A percentile compares a stretch with the other conserved stretches of the same genome.
Evolutionary conservation across 371 early-diverging fungal species (phyloP).

Genomic region (Mortierella sp.): DNA sequence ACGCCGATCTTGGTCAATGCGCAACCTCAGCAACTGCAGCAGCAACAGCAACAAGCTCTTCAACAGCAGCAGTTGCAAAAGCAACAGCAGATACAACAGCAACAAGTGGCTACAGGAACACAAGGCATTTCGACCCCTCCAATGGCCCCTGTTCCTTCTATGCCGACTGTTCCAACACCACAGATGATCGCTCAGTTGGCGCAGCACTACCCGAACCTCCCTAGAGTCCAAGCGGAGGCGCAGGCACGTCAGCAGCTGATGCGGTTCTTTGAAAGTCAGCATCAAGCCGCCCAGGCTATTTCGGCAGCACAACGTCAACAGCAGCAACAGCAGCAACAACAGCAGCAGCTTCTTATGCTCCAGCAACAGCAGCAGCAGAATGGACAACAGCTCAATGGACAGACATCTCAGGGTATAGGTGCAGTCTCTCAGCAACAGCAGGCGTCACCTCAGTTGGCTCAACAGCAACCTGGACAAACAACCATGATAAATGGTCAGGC

Average conservation of each 20-base stretch:
- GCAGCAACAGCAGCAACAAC: constrained; percentile 33
- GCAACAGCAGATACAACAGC: constrained; percentile 27
- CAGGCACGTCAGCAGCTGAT: constrained; percentile 44
- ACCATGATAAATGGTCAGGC: constrained; percentile 32
- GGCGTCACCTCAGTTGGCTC: constrained; percentile 6
- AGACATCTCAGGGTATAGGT: constrained; percentile 16
- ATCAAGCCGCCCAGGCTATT: constrained; percentile 31
- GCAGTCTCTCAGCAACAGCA: constrained; percentile 33
- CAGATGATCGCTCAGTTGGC: constrained; percentile 51
- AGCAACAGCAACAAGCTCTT: constrained; percentile 24
- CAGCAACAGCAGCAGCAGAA: constrained; percentile 33
- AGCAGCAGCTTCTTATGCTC: constrained; percentile 22
- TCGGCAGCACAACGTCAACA: constrained; percentile 28
- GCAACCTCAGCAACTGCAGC: constrained; percentile 44
- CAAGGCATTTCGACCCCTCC: constrained; percentile 33
- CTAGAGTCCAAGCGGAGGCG: constrained; percentile 43
- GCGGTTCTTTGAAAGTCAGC: constrained; percentile 45
- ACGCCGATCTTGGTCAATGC: constrained; percentile 49
- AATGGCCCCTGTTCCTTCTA: constrained; percentile 28
- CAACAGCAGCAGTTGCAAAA: constrained; percentile 27
- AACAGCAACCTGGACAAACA: constrained; percentile 19
- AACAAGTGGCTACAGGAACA: constrained; percentile 21
- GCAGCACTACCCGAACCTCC: constrained; percentile 39
- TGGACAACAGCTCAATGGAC: constrained; percentile 39
- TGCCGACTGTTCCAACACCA: constrained; percentile 42